Evolutionary conservation across 1,284 basidiomycete species (phyloP).

Genomic region (Xerocomus nothofagi): DNA sequence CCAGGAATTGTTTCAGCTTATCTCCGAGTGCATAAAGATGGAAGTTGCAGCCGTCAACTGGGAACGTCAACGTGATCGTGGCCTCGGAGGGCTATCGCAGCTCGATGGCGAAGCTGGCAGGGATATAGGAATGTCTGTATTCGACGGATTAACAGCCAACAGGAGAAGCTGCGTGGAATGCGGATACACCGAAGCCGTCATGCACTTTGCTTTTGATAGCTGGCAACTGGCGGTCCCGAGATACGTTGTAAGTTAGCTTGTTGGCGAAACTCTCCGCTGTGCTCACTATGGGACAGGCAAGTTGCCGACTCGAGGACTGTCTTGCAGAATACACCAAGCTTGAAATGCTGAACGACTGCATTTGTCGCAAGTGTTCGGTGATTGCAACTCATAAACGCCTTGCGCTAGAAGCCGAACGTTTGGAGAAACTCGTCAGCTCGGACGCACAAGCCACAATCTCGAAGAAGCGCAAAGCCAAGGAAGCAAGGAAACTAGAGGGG

Average conservation of each 20-base stretch:
- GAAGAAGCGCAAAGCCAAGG: slow-evolving; percentile 71
- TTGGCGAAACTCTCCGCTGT: not conserved
- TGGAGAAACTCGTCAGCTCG: slow-evolving; percentile 47
- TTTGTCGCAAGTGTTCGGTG: slow-evolving; percentile 81
- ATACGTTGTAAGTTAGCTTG: slow-evolving; percentile 42
- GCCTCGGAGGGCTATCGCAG: slow-evolving; percentile 54
- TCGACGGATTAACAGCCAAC: slow-evolving; percentile 83
- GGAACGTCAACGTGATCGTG: slow-evolving; percentile 65
- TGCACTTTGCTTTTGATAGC: slow-evolving; percentile 84
- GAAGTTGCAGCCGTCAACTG: slow-evolving; percentile 68
- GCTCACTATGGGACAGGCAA: slow-evolving; percentile 38
- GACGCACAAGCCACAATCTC: slow-evolving; percentile 51
- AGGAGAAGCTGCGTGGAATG: slow-evolving; percentile 78
- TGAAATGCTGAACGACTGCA: slow-evolving; percentile 79
- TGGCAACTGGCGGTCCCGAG: slow-evolving; percentile 78
- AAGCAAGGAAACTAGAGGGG: slow-evolving; percentile 61
- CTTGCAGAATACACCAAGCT: slow-evolving; percentile 80
- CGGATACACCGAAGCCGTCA: slow-evolving; percentile 86
- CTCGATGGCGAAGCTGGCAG: slow-evolving; percentile 35
- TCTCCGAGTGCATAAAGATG: slow-evolving; percentile 84
- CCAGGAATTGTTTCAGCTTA: slow-evolving; percentile 90
- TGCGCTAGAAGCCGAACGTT: slow-evolving; percentile 53
- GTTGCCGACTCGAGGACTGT: slow-evolving; percentile 69
- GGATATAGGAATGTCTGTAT: slow-evolving; percentile 64
- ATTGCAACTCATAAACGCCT: slow-evolving; percentile 66